Evolutionary conservation across 768 basidiomycete genomes (phyloP).

Genomic region (Solioccasus polychromus): DNA sequence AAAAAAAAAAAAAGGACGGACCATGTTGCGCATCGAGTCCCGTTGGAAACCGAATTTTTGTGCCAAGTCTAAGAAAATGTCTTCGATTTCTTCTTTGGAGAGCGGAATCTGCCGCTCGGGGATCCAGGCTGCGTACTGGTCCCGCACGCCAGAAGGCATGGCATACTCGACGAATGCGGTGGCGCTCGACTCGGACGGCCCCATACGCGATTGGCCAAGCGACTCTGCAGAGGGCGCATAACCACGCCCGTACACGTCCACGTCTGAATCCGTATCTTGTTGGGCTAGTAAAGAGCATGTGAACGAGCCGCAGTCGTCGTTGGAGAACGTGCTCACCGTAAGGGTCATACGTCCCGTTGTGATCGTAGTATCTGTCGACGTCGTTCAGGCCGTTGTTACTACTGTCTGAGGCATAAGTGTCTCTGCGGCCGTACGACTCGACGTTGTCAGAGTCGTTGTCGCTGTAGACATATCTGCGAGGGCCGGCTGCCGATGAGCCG

Average conservation of each 20-base stretch:
- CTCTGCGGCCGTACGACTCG: conserved; percentile 59
- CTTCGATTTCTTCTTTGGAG: conserved; percentile 98
- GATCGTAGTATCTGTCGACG: conserved; percentile 58
- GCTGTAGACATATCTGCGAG: conserved; percentile 53
- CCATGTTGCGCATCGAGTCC: conserved; percentile 95
- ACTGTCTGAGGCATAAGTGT: conserved; percentile 68
- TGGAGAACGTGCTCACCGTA: conserved; percentile 45
- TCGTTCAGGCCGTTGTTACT: conserved; percentile 53
- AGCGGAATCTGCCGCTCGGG: conserved; percentile 91
- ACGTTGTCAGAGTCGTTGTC: conserved; percentile 75
- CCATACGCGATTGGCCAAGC: conserved; percentile 57
- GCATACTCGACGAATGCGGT: conserved; percentile 69
- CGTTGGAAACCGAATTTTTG: conserved; percentile 99
- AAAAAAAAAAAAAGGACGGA: conserved; percentile 33
- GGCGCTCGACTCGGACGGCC: conserved; percentile 64
- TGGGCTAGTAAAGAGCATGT: conserved; percentile 43
- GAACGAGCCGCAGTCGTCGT: conserved; percentile 10
- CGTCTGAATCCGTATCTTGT: conserved; percentile 83
- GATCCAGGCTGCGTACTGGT: conserved; percentile 95
- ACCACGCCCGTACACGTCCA: conserved; percentile 67
- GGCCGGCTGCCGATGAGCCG: conserved; percentile 37
- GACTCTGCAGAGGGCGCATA: conserved; percentile 75
- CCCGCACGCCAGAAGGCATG: conserved; percentile 54
- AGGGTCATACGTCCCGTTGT: conserved; percentile 56
- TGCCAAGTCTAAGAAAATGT: conserved; percentile 93